Evolutionary conservation across 1,284 basidiomycete genomes (phyloP).

Genomic region (Papiliotrema laurentii): DNA sequence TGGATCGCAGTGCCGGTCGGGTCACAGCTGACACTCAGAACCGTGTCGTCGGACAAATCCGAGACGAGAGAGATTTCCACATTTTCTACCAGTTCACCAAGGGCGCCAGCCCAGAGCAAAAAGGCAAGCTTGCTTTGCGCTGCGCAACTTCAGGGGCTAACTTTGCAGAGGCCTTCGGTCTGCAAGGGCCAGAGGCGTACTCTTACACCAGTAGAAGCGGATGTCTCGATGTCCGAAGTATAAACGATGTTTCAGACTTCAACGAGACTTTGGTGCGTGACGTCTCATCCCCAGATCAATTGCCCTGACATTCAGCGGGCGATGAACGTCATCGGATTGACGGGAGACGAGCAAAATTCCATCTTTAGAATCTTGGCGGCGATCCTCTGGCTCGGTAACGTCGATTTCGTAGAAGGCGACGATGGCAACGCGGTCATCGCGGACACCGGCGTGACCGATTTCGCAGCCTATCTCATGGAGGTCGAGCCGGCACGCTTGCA

Average conservation of each 20-base stretch:
- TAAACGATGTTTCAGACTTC: conserved; percentile 86
- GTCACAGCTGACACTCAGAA: conserved; percentile 49
- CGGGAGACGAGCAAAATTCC: conserved; percentile 76
- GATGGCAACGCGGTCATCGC: conserved; percentile 80
- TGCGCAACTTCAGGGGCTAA: conserved; percentile 8
- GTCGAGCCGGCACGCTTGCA: conserved; percentile 71
- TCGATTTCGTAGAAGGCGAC: conserved; percentile 81
- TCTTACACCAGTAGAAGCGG: conserved; percentile 87
- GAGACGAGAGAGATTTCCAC: conserved; percentile 96
- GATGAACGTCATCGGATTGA: conserved; percentile 89
- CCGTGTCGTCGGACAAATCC: conserved; percentile 94
- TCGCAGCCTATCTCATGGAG: conserved; percentile 92
- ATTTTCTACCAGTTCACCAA: conserved; percentile 99
- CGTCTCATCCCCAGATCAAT: not conserved
- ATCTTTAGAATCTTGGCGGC: conserved; percentile 92
- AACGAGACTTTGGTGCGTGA: conserved; percentile 72
- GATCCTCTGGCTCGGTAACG: conserved; percentile 95
- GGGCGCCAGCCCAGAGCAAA: conserved; percentile 79
- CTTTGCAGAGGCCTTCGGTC: conserved; percentile 75
- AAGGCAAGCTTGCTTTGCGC: conserved; percentile 55
- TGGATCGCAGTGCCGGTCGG: not conserved
- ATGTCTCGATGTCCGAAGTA: conserved; percentile 86
- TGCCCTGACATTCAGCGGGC: conserved; percentile 61
- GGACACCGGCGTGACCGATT: conserved; percentile 89
- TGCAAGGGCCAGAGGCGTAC: conserved; percentile 97